Base-by-base conservation (phyloP, 768 basidiomycete genomes). In the Krasilnikovozyma curviuscula region DNA sequence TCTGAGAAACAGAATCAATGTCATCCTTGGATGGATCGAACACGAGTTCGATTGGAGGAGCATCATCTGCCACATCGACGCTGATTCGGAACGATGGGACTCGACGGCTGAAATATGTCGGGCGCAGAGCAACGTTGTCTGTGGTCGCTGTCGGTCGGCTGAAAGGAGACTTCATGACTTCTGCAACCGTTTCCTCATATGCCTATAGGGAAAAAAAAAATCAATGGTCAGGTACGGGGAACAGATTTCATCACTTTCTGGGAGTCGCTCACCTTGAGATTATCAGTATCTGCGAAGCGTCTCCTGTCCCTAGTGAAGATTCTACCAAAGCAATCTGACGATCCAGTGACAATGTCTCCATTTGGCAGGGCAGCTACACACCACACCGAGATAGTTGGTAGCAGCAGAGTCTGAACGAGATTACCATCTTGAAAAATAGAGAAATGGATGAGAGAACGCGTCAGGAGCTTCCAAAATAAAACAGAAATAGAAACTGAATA, bases 331-430 rank as follows among this genome's bases (percentile, higher is more conserved):
- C 55, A 52, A 40, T 64, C 63, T 4, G 57, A 59, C 23, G 61
- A 59, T 9, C 58, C 63, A 0, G 63, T 59, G 3, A 63, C 48
- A 28, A 64, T 44, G 48, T 64, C 63, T 4, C 60, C 59, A 32
- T 62, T 59, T 3, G 59, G 56, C 5, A 64, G 31, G 5, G 43
- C 48, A n/a, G 53, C 47, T 9, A 58, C 57, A 10, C 59, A 55
- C 63, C 63, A 64, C 18, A 64, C 63, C 7, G 57, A 58, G 33
- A 63, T 61, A 24, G 61, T 61, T 0, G 63, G 63, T 40, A 61
- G 61, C 5, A 59, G 44, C 5, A 64, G 31, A 14, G 38, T 57
- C 24, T 57, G 53, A 21, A 57, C 40, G 8, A 28, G 30, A 25
- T 51, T 27, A 31, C 46, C 24, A 44, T 56, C 34, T 44, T 21